phyloP scores from a whole-genome alignment of 1,284 basidiomycete species.

The Porogramme epimiltina region DNA sequence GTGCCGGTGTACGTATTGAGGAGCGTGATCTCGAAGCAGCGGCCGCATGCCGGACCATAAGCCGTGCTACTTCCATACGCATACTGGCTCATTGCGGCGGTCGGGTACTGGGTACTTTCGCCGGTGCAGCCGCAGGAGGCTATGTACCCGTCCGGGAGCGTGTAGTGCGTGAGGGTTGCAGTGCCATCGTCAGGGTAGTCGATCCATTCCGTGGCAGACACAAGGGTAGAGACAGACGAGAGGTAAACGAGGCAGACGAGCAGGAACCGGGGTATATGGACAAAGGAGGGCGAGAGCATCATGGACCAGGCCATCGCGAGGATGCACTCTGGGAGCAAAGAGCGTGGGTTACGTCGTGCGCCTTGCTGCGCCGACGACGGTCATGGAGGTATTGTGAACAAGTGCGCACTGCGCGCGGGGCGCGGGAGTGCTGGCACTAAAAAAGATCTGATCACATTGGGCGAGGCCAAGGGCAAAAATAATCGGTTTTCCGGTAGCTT shows the following conservation, averaged over 20 bases:
- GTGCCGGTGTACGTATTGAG: slow-evolving; percentile 63
- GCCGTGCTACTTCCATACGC: slow-evolving; percentile 73
- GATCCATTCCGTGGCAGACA: slow-evolving; percentile 50
- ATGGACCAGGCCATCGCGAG: neutral
- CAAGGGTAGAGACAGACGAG: slow-evolving; percentile 13
- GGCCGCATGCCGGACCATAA: slow-evolving; percentile 75
- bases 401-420: slow-evolving; percentile 2
- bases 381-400: slow-evolving; percentile 12
- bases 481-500: too few relatives aligned
- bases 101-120: slow-evolving; percentile 72
- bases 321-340: neutral
- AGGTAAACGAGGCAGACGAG: slow-evolving; percentile 10
- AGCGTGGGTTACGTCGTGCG: neutral
- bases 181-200: slow-evolving; percentile 43
- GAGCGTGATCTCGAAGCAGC: slow-evolving; percentile 76
- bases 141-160: slow-evolving; percentile 49
- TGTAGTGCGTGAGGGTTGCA: slow-evolving; percentile 36
- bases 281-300: slow-evolving; percentile 2
- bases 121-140: slow-evolving; percentile 67
- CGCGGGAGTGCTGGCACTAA: slow-evolving; percentile 4
- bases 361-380: slow-evolving; percentile 6
- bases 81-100: slow-evolving; percentile 74
- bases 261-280: slow-evolving; percentile 8
- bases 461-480: neutral
- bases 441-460: slow-evolving; percentile 16